Base-by-base conservation (phyloP, 352 stramenopile species). In the Phytophthora idaei region DNA sequence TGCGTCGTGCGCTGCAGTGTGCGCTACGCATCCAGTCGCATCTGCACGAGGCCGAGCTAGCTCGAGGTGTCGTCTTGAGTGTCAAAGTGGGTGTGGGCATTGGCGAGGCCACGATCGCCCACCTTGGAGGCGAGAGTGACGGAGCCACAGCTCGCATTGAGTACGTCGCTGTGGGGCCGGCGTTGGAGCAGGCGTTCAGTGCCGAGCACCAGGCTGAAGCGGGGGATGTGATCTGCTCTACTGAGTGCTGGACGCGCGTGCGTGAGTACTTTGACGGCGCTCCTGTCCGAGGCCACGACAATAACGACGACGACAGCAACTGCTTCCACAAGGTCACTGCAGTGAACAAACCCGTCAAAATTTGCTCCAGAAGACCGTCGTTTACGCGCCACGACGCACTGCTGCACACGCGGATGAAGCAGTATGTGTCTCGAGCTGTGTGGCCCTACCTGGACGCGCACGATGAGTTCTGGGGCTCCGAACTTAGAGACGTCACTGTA, bases 31-130 rank as follows among this genome's bases (percentile, higher is more conserved):
- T 98, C 53, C 94, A 98, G 71, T 77, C 88, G n/a, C 74, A 96
- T 51, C 66, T 98, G 39, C 82, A 98, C 71, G 65, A 93, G 48
- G 89, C 87, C 3, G 84, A 97, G 64, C 77, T 97, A 11, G 91
- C 85, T 4, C 81, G 76, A 10, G 86, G 85, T 25, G 92, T 98
- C 3, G 85, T 93, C 32, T 69, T 98, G n/a, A 97, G 88, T 67
- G 93, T 98, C n/a, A 98, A 98, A 71, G 96, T 98, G 57, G 94
- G 94, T 11, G 91, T 98, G 44, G 94, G 94, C 12, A 85, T 97
- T 28, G 94, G 94, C 9, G 78, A 86, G 53, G 83, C 86, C 55
- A 96, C 87, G 17, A 92, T 96, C 54, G 88, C 87, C 21, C 92
- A 98, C 56, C 74, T 98, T 2, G 94, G 94, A 21, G 94, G 94